Conservation (phyloP, 106 monocot genomes). For the Dioscorea alata region DNA sequence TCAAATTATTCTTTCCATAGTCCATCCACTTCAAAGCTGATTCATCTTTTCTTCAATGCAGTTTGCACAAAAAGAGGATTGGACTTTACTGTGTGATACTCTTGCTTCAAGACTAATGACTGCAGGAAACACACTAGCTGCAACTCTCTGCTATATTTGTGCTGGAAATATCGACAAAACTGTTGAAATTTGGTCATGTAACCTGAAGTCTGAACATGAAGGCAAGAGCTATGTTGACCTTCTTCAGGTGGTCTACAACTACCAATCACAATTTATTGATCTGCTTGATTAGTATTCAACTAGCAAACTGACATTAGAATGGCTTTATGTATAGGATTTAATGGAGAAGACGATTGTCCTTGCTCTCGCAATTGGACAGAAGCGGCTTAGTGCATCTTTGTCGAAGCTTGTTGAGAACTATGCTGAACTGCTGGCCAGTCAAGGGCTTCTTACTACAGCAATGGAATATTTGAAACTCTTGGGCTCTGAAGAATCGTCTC, state of each 20-base stretch:
- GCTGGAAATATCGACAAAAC: conserved; percentile 97
- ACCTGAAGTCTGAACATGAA: conserved; percentile 52
- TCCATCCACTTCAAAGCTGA: no score
- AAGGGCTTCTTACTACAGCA: conserved; percentile 93
- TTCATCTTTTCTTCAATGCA: conserved; percentile 2
- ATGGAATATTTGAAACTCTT: conserved; percentile 91
- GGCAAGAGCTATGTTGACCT: conserved; percentile 75
- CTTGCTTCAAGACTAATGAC: conserved; percentile 84
- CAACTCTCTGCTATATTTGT: conserved; percentile 93
- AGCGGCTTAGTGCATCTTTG: conserved; percentile 66
- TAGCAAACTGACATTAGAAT: conserved; percentile 8
- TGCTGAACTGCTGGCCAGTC: conserved; percentile 88
- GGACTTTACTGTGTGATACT: conserved; percentile 77
- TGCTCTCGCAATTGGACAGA: conserved; percentile 74
- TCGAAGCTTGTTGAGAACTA: conserved; percentile 94
- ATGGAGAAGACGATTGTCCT: conserved; percentile 95
- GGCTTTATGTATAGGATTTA: conserved; percentile 67
- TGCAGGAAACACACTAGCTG: conserved; percentile 71
- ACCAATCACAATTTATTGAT: no score
- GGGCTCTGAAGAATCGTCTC: conserved; percentile 57
- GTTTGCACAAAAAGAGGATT: conserved; percentile 92
- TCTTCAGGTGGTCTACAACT: conserved; percentile 61
- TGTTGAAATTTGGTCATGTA: conserved; percentile 90
- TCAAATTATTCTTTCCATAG: no score
- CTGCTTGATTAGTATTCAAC: background rate